These are phyloP conservation scores for Chytriomyces hyalinus DNA, from an alignment of 192 early-diverging fungal species.

Conservation along the genomic window DNA sequence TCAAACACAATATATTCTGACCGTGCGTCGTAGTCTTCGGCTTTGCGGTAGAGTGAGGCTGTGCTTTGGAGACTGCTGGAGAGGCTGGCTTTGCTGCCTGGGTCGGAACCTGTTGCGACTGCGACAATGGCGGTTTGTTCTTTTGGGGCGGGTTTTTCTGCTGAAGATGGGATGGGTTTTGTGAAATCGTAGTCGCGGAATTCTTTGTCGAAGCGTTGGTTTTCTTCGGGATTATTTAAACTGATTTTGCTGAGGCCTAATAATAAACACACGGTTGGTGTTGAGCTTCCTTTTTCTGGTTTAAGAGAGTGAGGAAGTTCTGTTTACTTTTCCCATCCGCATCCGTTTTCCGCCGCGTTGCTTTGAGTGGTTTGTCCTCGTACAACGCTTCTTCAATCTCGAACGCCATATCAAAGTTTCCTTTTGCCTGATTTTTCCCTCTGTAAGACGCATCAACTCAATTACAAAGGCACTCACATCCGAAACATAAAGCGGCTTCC, in stretches of 20 bases:
- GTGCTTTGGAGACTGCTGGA: neutral
- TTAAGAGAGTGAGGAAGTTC: slow-evolving; percentile 24
- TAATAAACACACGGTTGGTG: too few relatives aligned
- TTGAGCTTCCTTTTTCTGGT: too few relatives aligned
- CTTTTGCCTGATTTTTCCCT: slow-evolving; percentile 36
- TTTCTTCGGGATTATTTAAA: slow-evolving; percentile 59
- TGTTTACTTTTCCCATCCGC: slow-evolving; percentile 40
- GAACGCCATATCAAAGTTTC: slow-evolving; percentile 96
- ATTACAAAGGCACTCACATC: slow-evolving; percentile 61
- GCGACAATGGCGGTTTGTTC: neutral
- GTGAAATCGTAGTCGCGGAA: slow-evolving; percentile 76
- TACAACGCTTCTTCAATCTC: slow-evolving; percentile 94
- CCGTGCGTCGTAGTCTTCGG: neutral
- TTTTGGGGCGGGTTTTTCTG: neutral
- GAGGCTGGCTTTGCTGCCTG: neutral
- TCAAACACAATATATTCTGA: neutral
- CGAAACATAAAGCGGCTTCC: slow-evolving; percentile 82
- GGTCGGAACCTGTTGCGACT: neutral
- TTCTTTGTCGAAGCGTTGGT: slow-evolving; percentile 77
- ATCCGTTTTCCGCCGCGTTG: slow-evolving; percentile 68
- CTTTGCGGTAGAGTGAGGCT: neutral
- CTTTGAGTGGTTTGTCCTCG: slow-evolving; percentile 90
- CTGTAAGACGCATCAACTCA: neutral
- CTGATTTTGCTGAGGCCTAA: slow-evolving; percentile 12
- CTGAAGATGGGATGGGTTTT: slow-evolving; percentile 39